Conservation (phyloP, 805 yeast genomes). For the Wickerhamomyces silvicola region DNA sequence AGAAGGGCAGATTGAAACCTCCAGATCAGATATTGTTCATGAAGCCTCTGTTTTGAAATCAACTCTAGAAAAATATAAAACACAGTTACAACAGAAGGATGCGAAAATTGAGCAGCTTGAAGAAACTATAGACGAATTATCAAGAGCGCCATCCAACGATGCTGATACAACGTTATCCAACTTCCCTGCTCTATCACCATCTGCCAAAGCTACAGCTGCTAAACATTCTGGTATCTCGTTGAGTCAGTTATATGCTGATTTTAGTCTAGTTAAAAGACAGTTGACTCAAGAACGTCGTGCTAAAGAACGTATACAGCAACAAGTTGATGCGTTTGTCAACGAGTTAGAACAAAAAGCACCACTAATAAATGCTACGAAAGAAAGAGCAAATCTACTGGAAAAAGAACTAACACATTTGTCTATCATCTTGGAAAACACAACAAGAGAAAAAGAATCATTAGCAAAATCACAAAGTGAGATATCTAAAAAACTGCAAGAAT, state of each 20-base stretch:
- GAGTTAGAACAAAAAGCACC: constrained; percentile 82
- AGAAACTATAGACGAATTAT: constrained; percentile 36
- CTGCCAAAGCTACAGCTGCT: constrained; percentile 50
- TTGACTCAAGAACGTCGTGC: constrained; percentile 63
- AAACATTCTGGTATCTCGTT: constrained; percentile 48
- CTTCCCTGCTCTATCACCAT: constrained; percentile 38
- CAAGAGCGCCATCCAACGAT: constrained; percentile 17
- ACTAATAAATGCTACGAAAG: constrained; percentile 57
- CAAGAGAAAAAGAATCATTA: constrained; percentile 41
- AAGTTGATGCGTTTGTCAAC: constrained; percentile 61
- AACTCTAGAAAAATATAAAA: constrained; percentile 50
- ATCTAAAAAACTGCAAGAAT: constrained; percentile 20
- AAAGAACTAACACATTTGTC: constrained; percentile 49
- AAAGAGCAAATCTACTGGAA: constrained; percentile 50
- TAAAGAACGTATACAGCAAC: constrained; percentile 62
- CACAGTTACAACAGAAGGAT: constrained; percentile 42
- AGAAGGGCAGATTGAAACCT: constrained; percentile 31
- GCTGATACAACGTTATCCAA: constrained; percentile 18
- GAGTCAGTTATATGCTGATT: constrained; percentile 60
- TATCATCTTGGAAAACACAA: constrained; percentile 45
- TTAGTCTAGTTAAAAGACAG: constrained; percentile 56
- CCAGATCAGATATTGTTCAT: constrained; percentile 24
- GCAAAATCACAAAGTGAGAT: constrained; percentile 18
- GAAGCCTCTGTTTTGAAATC: constrained; percentile 57
- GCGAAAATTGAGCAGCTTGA: constrained; percentile 35